Conservation (phyloP, 2,329 filamentous ascomycete genomes). For the Erysiphe pulchra region DNA sequence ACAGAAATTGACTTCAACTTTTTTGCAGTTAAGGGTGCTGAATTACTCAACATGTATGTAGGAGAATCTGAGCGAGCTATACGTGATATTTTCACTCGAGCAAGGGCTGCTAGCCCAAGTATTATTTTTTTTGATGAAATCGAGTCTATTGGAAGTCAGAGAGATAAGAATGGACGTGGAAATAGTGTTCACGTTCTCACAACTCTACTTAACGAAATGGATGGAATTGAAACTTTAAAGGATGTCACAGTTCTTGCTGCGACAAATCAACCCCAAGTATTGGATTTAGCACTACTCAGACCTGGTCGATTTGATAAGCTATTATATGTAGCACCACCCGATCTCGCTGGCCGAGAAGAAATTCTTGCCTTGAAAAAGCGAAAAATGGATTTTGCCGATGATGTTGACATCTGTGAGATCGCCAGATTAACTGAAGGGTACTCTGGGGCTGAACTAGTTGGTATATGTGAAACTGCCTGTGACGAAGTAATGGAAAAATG, state of each 20-base stretch:
- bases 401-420: slow-evolving; percentile 39
- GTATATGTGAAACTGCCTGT: slow-evolving; percentile 25
- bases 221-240: slow-evolving; percentile 65
- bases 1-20: slow-evolving; percentile 84
- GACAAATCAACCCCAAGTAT: slow-evolving; percentile 67
- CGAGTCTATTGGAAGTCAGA: slow-evolving; percentile 41
- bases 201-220: slow-evolving; percentile 82
- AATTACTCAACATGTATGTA: slow-evolving; percentile 90
- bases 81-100: slow-evolving; percentile 64
- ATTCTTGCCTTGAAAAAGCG: slow-evolving; percentile 46
- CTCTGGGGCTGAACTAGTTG: slow-evolving; percentile 63
- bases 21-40: slow-evolving; percentile 78
- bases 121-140: slow-evolving; percentile 98
- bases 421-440: slow-evolving; percentile 45
- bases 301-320: slow-evolving; percentile 67
- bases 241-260: slow-evolving; percentile 74
- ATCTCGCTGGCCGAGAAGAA: slow-evolving; percentile 42
- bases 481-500: slow-evolving; percentile 25
- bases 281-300: slow-evolving; percentile 67
- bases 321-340: slow-evolving; percentile 66
- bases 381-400: slow-evolving; percentile 30
- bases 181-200: slow-evolving; percentile 59
- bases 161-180: slow-evolving; percentile 20
- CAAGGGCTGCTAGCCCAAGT: slow-evolving; percentile 60
- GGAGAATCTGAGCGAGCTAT: slow-evolving; percentile 78